A percentile compares a stretch with the other conserved stretches of the same genome.
phyloP scores from a whole-genome alignment of 441 rosid species.

The Mallotus japonicus region DNA sequence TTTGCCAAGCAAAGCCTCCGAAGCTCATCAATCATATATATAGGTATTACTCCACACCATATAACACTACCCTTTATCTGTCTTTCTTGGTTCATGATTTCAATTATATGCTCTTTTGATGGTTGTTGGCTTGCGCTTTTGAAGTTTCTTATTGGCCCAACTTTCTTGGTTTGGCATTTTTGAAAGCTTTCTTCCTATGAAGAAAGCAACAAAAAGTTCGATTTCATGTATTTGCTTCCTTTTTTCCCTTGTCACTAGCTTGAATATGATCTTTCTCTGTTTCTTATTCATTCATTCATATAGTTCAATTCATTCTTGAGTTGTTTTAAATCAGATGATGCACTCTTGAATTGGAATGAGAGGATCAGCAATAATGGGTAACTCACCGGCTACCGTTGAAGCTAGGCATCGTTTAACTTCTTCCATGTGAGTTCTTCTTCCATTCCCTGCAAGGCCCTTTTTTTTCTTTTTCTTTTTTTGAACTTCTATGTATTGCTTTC shows the following conservation, averaged over 20 bases:
- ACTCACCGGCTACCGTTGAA: slow-evolving; percentile 29
- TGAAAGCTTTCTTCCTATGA: too few relatives aligned
- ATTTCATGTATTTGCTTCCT: too few relatives aligned
- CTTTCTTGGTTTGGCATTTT: too few relatives aligned
- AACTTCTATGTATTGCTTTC: too few relatives aligned
- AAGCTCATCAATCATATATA: neutral
- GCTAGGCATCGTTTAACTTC: slow-evolving; percentile 47
- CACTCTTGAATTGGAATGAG: slow-evolving; percentile 27
- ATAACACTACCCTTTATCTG: too few relatives aligned
- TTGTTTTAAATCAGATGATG: slow-evolving; percentile 27
- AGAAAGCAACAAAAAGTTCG: too few relatives aligned
- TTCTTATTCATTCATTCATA: neutral
- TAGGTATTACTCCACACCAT: neutral
- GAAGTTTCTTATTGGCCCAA: too few relatives aligned
- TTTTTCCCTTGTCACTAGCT: too few relatives aligned
- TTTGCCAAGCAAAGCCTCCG: neutral
- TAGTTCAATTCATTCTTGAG: too few relatives aligned
- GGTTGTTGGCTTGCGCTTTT: too few relatives aligned
- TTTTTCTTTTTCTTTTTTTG: too few relatives aligned
- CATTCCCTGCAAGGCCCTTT: neutral
- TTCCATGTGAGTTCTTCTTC: slow-evolving; percentile 43
- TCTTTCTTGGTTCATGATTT: neutral
- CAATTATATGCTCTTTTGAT: neutral
- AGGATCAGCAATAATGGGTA: slow-evolving; percentile 33
- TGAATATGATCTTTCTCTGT: neutral